phyloP scores from a whole-genome alignment of 305 asterid genomes.

The Stenogyne calaminthoides region DNA sequence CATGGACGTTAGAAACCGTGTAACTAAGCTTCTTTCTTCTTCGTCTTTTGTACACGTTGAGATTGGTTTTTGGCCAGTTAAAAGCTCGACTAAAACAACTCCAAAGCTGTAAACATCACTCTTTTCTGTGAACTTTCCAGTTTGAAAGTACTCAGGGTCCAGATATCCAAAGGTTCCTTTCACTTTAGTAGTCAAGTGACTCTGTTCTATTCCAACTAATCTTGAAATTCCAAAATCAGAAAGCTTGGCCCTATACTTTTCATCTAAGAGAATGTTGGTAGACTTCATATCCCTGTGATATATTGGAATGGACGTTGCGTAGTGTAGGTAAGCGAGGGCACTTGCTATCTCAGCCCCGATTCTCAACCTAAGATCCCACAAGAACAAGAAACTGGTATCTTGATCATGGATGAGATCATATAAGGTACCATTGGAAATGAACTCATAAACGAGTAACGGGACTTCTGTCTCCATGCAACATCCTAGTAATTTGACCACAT shows the following conservation, averaged over 20 bases:
- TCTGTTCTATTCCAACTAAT: constrained; percentile 30
- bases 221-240: constrained; percentile 48
- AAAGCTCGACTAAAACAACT: constrained; percentile 42
- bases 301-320: constrained; percentile 42
- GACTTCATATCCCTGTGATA: constrained; percentile 50
- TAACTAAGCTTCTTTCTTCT: constrained; percentile 37
- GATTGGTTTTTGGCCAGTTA: constrained; percentile 37
- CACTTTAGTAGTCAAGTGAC: constrained; percentile 44
- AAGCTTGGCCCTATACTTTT: constrained; percentile 37
- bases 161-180: constrained; percentile 44
- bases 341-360: constrained; percentile 40
- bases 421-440: constrained; percentile 42
- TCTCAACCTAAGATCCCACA: constrained; percentile 43
- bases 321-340: constrained; percentile 42
- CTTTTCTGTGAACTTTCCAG: constrained; percentile 39
- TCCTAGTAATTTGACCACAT: constrained; percentile 43
- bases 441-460: constrained; percentile 41
- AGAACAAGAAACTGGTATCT: constrained; percentile 29
- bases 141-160: constrained; percentile 43
- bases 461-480: constrained; percentile 50
- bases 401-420: constrained; percentile 40
- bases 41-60: constrained; percentile 14
- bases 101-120: constrained; percentile 49
- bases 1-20: constrained; percentile 34
- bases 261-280: constrained; percentile 40